Evolutionary conservation across 352 stramenopile genomes (phyloP).

Genomic region (Pythium aquatile): DNA sequence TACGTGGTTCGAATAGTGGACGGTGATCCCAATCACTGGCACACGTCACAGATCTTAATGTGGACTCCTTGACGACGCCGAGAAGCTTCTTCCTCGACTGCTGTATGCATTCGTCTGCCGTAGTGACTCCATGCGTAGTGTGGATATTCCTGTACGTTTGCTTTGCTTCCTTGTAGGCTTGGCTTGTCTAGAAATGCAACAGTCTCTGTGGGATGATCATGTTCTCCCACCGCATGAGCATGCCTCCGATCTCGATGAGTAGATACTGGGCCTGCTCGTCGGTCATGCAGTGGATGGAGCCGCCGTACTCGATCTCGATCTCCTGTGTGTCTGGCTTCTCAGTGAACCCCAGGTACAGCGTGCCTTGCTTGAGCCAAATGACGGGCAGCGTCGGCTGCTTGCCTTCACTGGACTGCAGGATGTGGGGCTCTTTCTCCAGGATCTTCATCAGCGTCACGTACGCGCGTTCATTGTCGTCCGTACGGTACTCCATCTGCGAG

Average conservation of each 20-base stretch:
- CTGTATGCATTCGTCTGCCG: too few species aligned
- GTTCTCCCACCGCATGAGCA: slow-evolving; percentile 31
- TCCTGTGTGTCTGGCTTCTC: slow-evolving; percentile 23
- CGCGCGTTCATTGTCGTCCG: slow-evolving; percentile 18
- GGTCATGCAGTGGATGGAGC: slow-evolving; percentile 17
- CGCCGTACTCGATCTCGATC: slow-evolving; percentile 31
- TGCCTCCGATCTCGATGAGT: slow-evolving; percentile 21
- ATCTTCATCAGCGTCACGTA: slow-evolving; percentile 29
- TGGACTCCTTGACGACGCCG: too few species aligned
- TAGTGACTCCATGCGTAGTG: too few species aligned
- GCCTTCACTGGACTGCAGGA: slow-evolving; percentile 8
- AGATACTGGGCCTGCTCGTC: slow-evolving; percentile 29
- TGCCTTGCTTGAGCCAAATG: slow-evolving; percentile 28
- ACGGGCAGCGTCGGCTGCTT: slow-evolving; percentile 13
- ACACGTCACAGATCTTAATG: slow-evolving; percentile 13
- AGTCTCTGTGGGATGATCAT: slow-evolving; percentile 25
- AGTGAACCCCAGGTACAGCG: slow-evolving; percentile 23
- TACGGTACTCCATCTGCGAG: slow-evolving; percentile 25
- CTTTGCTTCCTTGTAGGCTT: not conserved
- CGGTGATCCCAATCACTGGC: not conserved
- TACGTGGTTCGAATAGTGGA: not conserved
- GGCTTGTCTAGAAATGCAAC: slow-evolving; percentile 3
- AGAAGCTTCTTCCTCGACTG: too few species aligned
- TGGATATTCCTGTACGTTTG: not conserved
- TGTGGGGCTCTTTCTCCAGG: slow-evolving; percentile 25